phyloP scores from a whole-genome alignment of 1,139 yeast genomes.

The Lodderomyces parapsilosis region DNA sequence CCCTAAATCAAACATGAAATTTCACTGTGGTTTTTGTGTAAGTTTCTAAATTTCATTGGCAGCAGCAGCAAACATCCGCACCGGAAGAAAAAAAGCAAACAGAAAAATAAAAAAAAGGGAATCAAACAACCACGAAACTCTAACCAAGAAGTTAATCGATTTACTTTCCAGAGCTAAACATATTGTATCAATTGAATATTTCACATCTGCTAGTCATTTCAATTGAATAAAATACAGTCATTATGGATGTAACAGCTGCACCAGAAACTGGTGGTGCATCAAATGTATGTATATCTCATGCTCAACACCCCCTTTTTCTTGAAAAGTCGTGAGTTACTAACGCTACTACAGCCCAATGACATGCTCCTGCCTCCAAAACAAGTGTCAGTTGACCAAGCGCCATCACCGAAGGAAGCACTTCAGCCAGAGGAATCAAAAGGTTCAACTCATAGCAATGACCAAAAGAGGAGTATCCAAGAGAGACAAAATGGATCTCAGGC shows the following conservation, averaged over 20 bases:
- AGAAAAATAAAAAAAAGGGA: no score
- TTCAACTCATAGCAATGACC: neutral
- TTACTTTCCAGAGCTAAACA: no score
- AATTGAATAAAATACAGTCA: neutral
- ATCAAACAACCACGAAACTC: no score
- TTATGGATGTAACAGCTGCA: conserved; percentile 1
- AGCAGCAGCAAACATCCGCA: no score
- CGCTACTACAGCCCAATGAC: conserved; percentile 13
- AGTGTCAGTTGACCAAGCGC: conserved; percentile 12
- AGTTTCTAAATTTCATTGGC: no score
- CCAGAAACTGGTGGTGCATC: conserved; percentile 2
- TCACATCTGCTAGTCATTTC: neutral
- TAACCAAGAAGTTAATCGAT: no score
- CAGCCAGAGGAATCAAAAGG: conserved; percentile 4
- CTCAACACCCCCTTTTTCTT: neutral
- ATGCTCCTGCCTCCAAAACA: conserved; percentile 13
- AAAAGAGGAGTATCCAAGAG: neutral
- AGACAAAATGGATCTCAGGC: neutral
- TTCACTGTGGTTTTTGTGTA: no score
- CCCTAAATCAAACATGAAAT: no score
- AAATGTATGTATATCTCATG: conserved; percentile 1
- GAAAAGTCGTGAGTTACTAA: neutral
- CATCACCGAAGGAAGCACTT: conserved; percentile 10
- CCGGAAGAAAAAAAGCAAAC: no score
- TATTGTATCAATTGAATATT: neutral